Base-by-base conservation (phyloP, 495 filamentous ascomycete species). In the Penicilliopsis zonata region DNA sequence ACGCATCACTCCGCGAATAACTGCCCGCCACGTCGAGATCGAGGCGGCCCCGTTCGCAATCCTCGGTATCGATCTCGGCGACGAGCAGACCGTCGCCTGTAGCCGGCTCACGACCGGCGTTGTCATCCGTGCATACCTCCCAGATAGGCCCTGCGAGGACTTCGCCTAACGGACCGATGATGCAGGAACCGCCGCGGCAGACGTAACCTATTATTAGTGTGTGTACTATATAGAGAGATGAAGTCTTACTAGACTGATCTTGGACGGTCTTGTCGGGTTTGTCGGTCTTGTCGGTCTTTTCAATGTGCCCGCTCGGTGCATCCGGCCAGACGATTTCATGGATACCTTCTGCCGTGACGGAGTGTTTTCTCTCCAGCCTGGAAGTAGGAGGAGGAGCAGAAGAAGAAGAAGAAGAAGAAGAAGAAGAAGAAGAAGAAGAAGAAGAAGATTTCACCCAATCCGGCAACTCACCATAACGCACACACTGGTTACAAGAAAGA, bases 401-500 rank as follows among this genome's bases (percentile, higher is more conserved):
- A n/a, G n/a, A n/a, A n/a, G n/a, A n/a, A n/a, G n/a, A n/a, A n/a
- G n/a, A n/a, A n/a, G n/a, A n/a, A n/a, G n/a, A n/a, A n/a, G n/a
- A n/a, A n/a, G n/a, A n/a, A n/a, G n/a, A n/a, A n/a, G n/a, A n/a
- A n/a, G n/a, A n/a, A n/a, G n/a, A n/a, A n/a, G n/a, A n/a, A n/a
- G n/a, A n/a, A n/a, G n/a, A n/a, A n/a, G n/a, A n/a, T n/a, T n/a
- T 61, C 26, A 78, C 65, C 75, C 75, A 80, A 0, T 28, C 33
- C 1, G 76, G 76, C 6, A 80, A 50, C 37, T 80, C 55, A 18
- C 59, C 65, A 31, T 56, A 56, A 35, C 57, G 68, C 2, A 84
- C 70, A 46, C 80, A 88, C 57, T 93, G 86, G 50, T 94, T 95
- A 8, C 80, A 74, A 37, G 74, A 82, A 1, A 96, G 56, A n/a